Base-by-base conservation (phyloP, 257 asterid genomes). In the Solanum rostratum region DNA sequence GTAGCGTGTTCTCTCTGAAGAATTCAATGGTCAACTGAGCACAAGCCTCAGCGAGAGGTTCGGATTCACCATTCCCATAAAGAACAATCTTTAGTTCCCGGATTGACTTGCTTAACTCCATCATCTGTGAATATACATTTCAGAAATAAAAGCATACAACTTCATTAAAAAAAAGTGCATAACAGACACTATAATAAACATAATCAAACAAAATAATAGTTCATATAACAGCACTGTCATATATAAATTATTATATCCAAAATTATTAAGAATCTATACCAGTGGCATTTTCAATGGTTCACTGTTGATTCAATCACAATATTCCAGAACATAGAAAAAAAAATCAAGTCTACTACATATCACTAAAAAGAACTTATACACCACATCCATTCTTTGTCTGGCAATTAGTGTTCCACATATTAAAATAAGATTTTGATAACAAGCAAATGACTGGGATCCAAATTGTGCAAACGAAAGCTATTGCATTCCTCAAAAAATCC, bases 21-120 rank as follows among this genome's bases (percentile, higher is more conserved):
- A 95, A 93, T 90, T 95, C 99, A 84, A 90, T 95, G 1, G 99
- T 95, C 91, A 95, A 85, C 86, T 93, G 99, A 41, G 92, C 85
- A 86, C 99, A 95, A 22, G 98, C 95, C 83, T 95, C 98, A 1
- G 97, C 80, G 12, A 94, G 93, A 33, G 99, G 99, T 89, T 95
- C 99, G 11, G 97, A 89, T 88, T 95, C 98, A 84, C 99, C 92
- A 87, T 92, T 94, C 60, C 99, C 99, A 54, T 95, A 95, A 18
- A 95, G 97, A 85, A 89, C 88, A 60, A 87, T 86, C 90, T 94
- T 94, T 87, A 95, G 54, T 39, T 95, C 99, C 70, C 97, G 85
- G 50, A 95, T 87, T 69, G 92, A 93, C 87, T 91, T 94, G 85
- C 96, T 85, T 88, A 95, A 84, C 81, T 95, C 99, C 89, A 49